Evolutionary conservation across 345 rosid genomes (phyloP), one percentile per base, ranked within the genome.

Genomic region (Populus simonii): DNA sequence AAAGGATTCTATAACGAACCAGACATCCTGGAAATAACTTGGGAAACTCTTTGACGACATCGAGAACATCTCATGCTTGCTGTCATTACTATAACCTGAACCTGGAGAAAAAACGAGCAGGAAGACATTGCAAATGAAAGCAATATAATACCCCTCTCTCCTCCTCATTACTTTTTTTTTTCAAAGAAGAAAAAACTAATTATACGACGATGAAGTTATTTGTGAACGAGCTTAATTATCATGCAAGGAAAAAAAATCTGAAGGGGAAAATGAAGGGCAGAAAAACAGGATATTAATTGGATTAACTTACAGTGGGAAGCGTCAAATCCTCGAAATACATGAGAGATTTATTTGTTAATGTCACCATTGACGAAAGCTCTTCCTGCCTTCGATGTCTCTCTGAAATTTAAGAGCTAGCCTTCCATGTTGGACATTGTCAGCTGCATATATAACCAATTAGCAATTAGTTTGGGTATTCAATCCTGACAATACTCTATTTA

Each of bases 81-180:
- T 12, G 78, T 77, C 84, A 90, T 73, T 73, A 84, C 92, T 68
- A 90, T 81, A 11, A 80, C 86, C 88, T 89, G 91, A 81, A 85
- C 83, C 92, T 89, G 80, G 63, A 73, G 55, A 76, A 18, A 5
- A 10, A 38, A n/a, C 17, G 45, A 62, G 47, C 71, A 25, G n/a
- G 22, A 20, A 12, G 6, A 49, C 43, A 38, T 71, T 27, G 0
- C 45, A 49, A 22, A 20, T 53, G 61, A 53, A 53, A 20, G 55
- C 55, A 1, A 49, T 1, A 16, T 33, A 4, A 49, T 49, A 41
- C 10, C 45, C 45, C 55, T 16, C 55, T 16, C 55, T 12, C 51
- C 55, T 49, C 55, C 1, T 49, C 55, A 4, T 49, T 5, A 35
- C 36, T 35, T 35, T 35, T 35, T 35, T 35, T 6, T 1, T 38